Percentiles rank a stretch among this genome's conserved stretches.
Evolutionary conservation across 108 stramenopile genomes (phyloP).

Genomic region (Cyclotella kingstonii): DNA sequence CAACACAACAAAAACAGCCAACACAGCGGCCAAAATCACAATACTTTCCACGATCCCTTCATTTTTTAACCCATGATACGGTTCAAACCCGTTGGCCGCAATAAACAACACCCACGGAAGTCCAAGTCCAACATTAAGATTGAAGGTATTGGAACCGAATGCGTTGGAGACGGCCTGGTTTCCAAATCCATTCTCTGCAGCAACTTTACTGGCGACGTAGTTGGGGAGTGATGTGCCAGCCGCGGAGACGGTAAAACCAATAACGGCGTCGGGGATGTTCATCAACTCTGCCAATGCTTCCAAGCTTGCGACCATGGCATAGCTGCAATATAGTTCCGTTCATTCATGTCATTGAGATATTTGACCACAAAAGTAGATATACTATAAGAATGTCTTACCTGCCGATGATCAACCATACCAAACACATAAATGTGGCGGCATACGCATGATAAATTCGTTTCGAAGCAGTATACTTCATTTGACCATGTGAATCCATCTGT

Average conservation of each 20-base stretch:
- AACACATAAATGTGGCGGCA: constrained; percentile 41
- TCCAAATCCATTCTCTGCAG: constrained; percentile 74
- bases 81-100: constrained; percentile 48
- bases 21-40: constrained; percentile 46
- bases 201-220: constrained; percentile 56
- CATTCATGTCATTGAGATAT: no score
- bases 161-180: constrained; percentile 85
- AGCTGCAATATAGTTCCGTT: no score
- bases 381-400: no score
- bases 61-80: constrained; percentile 54
- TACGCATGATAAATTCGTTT: constrained; percentile 26
- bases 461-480: constrained; percentile 11
- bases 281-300: constrained; percentile 54
- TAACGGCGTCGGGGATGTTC: constrained; percentile 65
- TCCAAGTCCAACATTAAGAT: constrained; percentile 80
- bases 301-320: constrained; percentile 65
- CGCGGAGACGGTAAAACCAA: constrained; percentile 74
- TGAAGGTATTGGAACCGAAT: constrained; percentile 84
- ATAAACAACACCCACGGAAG: constrained; percentile 79
- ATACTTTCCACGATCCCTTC: constrained; percentile 55
- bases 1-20: constrained; percentile 45
- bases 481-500: constrained; percentile 43
- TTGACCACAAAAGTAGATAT: no score
- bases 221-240: constrained; percentile 61
- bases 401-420: constrained; percentile 59